Evolutionary conservation across 352 stramenopile genomes (phyloP).

Genomic region (Phytophthora pistaciae): DNA sequence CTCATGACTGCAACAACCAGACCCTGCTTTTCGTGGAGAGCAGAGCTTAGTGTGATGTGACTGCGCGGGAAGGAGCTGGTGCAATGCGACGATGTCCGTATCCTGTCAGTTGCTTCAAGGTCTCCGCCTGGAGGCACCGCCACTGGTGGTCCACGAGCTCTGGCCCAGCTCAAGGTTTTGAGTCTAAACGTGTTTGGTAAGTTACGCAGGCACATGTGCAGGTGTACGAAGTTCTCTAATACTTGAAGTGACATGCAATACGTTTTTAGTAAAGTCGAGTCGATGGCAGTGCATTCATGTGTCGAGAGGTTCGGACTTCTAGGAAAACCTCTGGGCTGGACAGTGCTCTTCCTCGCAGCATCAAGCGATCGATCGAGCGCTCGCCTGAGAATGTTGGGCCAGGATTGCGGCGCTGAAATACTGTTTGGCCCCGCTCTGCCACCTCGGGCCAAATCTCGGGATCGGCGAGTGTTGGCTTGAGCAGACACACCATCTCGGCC

Average conservation of each 20-base stretch:
- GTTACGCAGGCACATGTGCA: too few relatives aligned
- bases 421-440: conserved; percentile 11
- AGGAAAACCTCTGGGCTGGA: conserved; percentile 29
- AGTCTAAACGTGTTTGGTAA: too few relatives aligned
- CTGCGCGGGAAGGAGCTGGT: not conserved
- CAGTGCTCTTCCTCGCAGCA: conserved; percentile 17
- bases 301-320: conserved; percentile 4
- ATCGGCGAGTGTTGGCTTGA: conserved; percentile 22
- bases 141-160: too few relatives aligned
- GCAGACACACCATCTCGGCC: conserved; percentile 26
- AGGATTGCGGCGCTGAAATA: conserved; percentile 16
- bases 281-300: not conserved
- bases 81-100: conserved; percentile 14
- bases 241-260: too few relatives aligned
- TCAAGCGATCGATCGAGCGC: conserved; percentile 6
- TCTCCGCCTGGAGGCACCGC: not conserved
- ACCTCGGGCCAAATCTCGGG: conserved; percentile 12
- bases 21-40: not conserved
- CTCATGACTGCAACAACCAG: not conserved
- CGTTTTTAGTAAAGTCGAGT: too few relatives aligned
- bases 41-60: not conserved
- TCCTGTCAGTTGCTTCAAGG: conserved; percentile 9
- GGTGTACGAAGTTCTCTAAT: too few relatives aligned
- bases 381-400: not conserved
- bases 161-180: not conserved